Evolutionary conservation across 2,329 filamentous ascomycete species (phyloP).

Genomic region (Colletotrichum sp.): DNA sequence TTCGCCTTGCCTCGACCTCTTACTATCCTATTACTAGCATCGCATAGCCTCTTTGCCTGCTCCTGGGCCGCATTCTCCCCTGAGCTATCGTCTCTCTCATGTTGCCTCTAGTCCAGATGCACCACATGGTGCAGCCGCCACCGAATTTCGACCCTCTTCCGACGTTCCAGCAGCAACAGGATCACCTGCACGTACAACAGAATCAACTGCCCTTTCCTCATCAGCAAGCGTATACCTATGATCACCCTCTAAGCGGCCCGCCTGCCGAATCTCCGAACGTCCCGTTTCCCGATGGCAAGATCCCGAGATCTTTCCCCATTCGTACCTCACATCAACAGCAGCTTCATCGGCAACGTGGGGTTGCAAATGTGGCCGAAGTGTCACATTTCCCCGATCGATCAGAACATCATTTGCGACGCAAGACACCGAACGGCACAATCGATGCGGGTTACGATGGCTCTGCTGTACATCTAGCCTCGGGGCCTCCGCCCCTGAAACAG

Average conservation of each 20-base stretch:
- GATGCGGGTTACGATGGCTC: slow-evolving; percentile 91
- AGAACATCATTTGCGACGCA: slow-evolving; percentile 85
- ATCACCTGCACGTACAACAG: slow-evolving; percentile 26
- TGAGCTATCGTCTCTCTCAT: slow-evolving; percentile 33
- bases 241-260: slow-evolving; percentile 24
- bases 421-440: slow-evolving; percentile 93
- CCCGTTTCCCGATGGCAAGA: slow-evolving; percentile 22
- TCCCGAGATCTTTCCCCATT: slow-evolving; percentile 38
- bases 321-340: slow-evolving; percentile 37
- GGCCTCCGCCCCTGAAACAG: slow-evolving; percentile 82
- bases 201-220: slow-evolving; percentile 27
- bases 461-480: slow-evolving; percentile 72
- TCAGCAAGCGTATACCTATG: slow-evolving; percentile 16
- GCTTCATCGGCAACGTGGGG: slow-evolving; percentile 26
- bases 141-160: slow-evolving; percentile 42
- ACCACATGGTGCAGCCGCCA: slow-evolving; percentile 53
- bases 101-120: slow-evolving; percentile 57
- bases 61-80: slow-evolving; percentile 7
- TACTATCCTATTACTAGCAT: not conserved
- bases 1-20: slow-evolving; percentile 30
- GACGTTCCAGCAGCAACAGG: slow-evolving; percentile 25
- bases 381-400: slow-evolving; percentile 34
- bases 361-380: not conserved
- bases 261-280: not conserved
- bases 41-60: not conserved